A percentile compares a stretch with the other conserved stretches of the same genome.
These are phyloP conservation scores for Ganoderma lingzhi DNA, from an alignment of 1,284 basidiomycete genomes.

Conservation along the genomic window DNA sequence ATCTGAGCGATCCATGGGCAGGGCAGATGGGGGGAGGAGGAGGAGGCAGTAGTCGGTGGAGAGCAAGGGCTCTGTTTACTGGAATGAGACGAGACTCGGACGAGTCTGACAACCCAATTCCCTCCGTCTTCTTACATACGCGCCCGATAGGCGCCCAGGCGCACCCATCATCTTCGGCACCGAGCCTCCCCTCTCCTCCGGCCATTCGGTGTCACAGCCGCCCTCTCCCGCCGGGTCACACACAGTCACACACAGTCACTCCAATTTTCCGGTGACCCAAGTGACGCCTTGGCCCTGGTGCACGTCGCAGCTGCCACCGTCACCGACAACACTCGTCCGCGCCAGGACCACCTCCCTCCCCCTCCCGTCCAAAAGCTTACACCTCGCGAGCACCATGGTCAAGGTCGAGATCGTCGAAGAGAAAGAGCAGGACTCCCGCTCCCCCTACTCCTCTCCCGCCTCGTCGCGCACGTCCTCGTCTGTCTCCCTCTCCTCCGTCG, in stretches of 20 bases:
- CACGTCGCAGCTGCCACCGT: constrained; percentile 13
- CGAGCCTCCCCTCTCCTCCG: constrained; percentile 21
- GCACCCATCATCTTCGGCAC: constrained; percentile 30
- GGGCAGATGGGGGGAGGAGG: constrained; percentile 17
- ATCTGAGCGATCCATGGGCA: constrained; percentile 28
- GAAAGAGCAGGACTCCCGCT: constrained; percentile 62
- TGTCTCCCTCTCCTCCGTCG: constrained; percentile 77
- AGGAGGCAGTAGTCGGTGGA: constrained; percentile 10
- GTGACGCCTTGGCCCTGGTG: constrained; percentile 9
- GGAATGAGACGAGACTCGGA: constrained; percentile 25
- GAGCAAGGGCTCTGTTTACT: constrained; percentile 16
- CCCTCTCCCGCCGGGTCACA: constrained; percentile 15
- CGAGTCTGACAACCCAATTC: constrained; percentile 10
- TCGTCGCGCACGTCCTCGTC: constrained; percentile 74
- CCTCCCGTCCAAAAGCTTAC: constrained; percentile 7
- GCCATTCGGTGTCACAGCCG: constrained; percentile 13
- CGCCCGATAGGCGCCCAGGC: constrained; percentile 27
- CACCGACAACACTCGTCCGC: constrained; percentile 8
- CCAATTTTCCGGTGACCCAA: constrained; percentile 18
- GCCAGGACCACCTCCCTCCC: constrained; percentile 15
- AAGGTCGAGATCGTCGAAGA: constrained; percentile 87
- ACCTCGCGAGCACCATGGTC: constrained; percentile 64
- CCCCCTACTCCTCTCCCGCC: constrained; percentile 73
- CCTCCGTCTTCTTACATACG: constrained; percentile 31
- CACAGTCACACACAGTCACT: constrained; percentile 14